Conservation (phyloP, 768 basidiomycete genomes). For the Russula ochroleuca region DNA sequence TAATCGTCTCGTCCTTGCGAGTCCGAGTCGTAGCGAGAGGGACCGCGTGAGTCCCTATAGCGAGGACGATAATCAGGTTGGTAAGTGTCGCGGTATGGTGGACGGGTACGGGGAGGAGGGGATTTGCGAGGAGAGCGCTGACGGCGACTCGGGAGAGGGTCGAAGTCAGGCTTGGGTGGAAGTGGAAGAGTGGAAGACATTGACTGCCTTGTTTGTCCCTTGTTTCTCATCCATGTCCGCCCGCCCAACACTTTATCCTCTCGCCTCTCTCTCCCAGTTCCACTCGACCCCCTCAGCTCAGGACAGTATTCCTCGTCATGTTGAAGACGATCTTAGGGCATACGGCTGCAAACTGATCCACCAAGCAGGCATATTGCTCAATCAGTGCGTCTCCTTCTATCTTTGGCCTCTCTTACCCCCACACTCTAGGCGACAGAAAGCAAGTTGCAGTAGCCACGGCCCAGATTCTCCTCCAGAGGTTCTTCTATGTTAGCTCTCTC, state of each 20-base stretch:
- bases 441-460: slow-evolving; percentile 97
- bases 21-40: slow-evolving; percentile 19
- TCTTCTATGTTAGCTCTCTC: slow-evolving; percentile 95
- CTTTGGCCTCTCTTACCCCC: slow-evolving; percentile 8
- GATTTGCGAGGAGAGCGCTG: slow-evolving; percentile 28
- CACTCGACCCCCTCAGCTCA: slow-evolving; percentile 72
- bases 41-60: slow-evolving; percentile 16
- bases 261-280: slow-evolving; percentile 78
- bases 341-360: slow-evolving; percentile 95
- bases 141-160: slow-evolving; percentile 27
- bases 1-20: slow-evolving; percentile 18
- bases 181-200: slow-evolving; percentile 35
- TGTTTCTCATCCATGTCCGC: slow-evolving; percentile 26
- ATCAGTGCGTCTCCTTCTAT: slow-evolving; percentile 56
- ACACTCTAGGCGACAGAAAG: slow-evolving; percentile 50
- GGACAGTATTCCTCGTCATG: slow-evolving; percentile 74
- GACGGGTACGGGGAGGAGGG: slow-evolving; percentile 20
- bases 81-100: slow-evolving; percentile 20
- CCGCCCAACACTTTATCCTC: slow-evolving; percentile 52
- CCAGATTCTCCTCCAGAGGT: slow-evolving; percentile 92
- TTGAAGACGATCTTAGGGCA: slow-evolving; percentile 86
- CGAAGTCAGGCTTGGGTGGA: slow-evolving; percentile 36
- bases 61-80: slow-evolving; percentile 16
- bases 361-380: slow-evolving; percentile 86
- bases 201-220: slow-evolving; percentile 25